phyloP scores from a whole-genome alignment of 2,329 filamentous ascomycete species.

The Talaromyces sp. region DNA sequence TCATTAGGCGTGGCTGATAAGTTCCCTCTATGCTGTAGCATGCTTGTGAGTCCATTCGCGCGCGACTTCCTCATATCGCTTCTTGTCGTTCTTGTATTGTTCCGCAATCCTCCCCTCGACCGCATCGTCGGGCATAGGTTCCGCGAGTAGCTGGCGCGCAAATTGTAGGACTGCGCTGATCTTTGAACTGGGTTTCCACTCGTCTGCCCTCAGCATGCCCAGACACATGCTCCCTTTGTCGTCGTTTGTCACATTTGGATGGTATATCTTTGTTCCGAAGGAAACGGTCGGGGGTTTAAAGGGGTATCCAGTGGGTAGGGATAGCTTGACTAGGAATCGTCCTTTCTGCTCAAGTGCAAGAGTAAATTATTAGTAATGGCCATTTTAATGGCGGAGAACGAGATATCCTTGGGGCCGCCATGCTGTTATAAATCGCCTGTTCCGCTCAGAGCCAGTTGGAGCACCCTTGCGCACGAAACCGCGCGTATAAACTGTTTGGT shows the following conservation, averaged over 20 bases:
- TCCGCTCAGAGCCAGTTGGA: neutral
- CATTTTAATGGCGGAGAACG: too few species aligned
- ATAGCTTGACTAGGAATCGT: conserved; percentile 71
- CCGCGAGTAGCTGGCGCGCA: conserved; percentile 70
- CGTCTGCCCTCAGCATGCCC: conserved; percentile 76
- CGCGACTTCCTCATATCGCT: conserved; percentile 73
- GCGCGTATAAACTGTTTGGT: too few species aligned
- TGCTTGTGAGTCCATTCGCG: conserved; percentile 74
- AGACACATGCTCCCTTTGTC: conserved; percentile 83
- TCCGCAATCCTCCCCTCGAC: conserved; percentile 86
- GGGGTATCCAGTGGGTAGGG: conserved; percentile 78
- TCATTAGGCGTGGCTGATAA: conserved; percentile 9
- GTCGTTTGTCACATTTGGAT: conserved; percentile 92
- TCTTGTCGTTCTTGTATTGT: conserved; percentile 71
- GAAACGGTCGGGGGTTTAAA: conserved; percentile 82
- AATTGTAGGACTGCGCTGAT: conserved; percentile 76
- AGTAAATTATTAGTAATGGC: neutral
- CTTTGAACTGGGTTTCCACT: conserved; percentile 88
- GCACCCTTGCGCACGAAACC: neutral
- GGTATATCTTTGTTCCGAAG: conserved; percentile 90
- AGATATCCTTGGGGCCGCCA: too few species aligned
- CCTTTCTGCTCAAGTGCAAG: conserved; percentile 65
- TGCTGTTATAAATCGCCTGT: too few species aligned
- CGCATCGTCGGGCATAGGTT: conserved; percentile 86
- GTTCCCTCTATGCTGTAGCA: conserved; percentile 51